Evolutionary conservation across 345 rosid species (phyloP).

Genomic region (Camelina laxa): DNA sequence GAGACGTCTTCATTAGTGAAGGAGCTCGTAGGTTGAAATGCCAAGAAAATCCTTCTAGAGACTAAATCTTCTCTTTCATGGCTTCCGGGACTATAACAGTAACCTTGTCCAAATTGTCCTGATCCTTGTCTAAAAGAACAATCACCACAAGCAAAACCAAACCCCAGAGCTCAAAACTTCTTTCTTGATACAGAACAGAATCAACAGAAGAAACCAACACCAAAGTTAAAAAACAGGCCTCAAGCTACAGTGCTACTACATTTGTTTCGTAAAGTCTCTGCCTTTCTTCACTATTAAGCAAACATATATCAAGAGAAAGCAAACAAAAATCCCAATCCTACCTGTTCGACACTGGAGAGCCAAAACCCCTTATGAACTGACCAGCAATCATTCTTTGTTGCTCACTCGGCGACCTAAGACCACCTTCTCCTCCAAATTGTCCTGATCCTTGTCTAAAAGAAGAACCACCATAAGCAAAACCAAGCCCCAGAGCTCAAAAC

Average conservation of each 20-base stretch:
- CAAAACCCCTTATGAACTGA: conserved; percentile 51
- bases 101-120: conserved; percentile 12
- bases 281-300: conserved; percentile 3
- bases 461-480: conserved; percentile 15
- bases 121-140: conserved; percentile 15
- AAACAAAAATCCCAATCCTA: conserved; percentile 11
- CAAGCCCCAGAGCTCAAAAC: conserved; percentile 26
- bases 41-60: conserved; percentile 77
- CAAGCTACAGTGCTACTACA: background rate
- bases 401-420: conserved; percentile 55
- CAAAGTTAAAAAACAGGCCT: background rate
- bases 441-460: conserved; percentile 21
- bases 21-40: conserved; percentile 81
- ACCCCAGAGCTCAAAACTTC: conserved; percentile 20
- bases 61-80: conserved; percentile 42
- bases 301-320: background rate
- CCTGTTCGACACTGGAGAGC: conserved; percentile 35
- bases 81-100: background rate
- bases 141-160: conserved; percentile 21
- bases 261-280: background rate
- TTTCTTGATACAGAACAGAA: background rate
- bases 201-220: conserved; percentile 16
- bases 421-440: conserved; percentile 27
- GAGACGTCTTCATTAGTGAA: conserved; percentile 87
- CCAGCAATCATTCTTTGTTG: conserved; percentile 64